Conservation (phyloP, 2,329 filamentous ascomycete species). For the Colletotrichum viniferum region DNA sequence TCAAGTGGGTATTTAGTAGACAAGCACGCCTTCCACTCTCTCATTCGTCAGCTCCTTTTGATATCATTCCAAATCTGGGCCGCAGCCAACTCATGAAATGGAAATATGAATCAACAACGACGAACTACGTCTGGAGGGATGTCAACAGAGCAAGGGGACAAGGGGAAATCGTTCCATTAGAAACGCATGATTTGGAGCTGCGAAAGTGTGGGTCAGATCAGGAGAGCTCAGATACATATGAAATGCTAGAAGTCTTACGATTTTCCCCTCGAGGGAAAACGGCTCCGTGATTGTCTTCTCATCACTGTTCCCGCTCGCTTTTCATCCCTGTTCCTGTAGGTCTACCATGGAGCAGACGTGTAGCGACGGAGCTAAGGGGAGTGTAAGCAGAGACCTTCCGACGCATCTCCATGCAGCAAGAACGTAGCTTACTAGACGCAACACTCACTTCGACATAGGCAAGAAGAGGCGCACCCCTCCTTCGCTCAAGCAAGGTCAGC, state of each 20-base stretch:
- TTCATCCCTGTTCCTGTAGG: background rate
- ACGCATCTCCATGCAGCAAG: background rate
- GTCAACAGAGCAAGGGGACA: background rate
- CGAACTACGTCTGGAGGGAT: background rate
- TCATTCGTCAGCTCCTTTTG: accelerated
- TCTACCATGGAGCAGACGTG: background rate
- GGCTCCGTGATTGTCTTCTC: background rate
- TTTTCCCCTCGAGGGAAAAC: background rate
- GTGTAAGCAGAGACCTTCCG: background rate
- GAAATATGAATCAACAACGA: background rate
- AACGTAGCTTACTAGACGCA: too few relatives aligned
- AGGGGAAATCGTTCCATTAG: too few relatives aligned
- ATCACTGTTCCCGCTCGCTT: background rate
- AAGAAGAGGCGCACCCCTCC: too few relatives aligned
- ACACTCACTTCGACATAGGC: too few relatives aligned
- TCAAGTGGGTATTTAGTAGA: background rate
- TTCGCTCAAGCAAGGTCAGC: background rate
- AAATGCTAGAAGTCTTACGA: background rate
- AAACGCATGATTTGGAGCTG: too few relatives aligned
- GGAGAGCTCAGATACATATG: background rate
- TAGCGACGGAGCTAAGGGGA: background rate
- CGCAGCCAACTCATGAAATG: too few relatives aligned
- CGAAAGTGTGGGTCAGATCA: background rate
- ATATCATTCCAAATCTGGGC: background rate
- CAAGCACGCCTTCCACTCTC: background rate